Evolutionary conservation across 805 yeast genomes (phyloP), one percentile per base, ranked within the genome.

Genomic region (Kluyveromyces dobzhanskii): DNA sequence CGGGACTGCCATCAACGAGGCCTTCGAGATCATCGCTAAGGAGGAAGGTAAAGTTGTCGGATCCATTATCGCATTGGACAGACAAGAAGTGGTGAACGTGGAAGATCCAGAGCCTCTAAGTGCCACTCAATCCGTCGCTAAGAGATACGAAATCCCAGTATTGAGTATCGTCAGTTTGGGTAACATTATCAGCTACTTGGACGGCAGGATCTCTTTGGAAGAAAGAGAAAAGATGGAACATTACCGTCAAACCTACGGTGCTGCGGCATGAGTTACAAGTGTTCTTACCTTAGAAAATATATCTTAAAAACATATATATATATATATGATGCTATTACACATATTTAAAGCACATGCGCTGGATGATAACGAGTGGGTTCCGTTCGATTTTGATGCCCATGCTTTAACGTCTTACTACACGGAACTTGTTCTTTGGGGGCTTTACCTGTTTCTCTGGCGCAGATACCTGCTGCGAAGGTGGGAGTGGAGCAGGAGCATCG

Each of bases 1-100:
- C 1, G 98, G 98, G 30, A 92, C 97, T 43, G 97, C 98, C 36
- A 87, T 88, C 59, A 83, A 83, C 52, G 97, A 92, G 65, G 97
- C 97, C 0, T 83, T 85, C 53, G 76, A 72, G 35, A 82, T 92
- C 53, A 86, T 92, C 51, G 62, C 54, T 4, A 64, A 65, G 18
- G 90, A 78, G 48, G 67, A 74, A 26, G 98, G 96, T 35, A 54
- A 65, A 11, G 81, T 86, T 17, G 84, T 78, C 34, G 97, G 94
- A 7, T 76, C 86, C 41, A 80, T 87, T 44, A 85, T 92, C 55
- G 95, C 96, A 6, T 74, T 92, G 50, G 98, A 92, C 62, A 80
- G 98, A 70, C 94, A 88, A 69, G 98, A 92, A 66, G 79, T 92
- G 35, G 80, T 84, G 27, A 81, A 77, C 50, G 69, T 78, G 30